Evolutionary conservation across 2,329 filamentous ascomycete genomes (phyloP), one percentile per base, ranked within the genome.

Genomic region (Sphaceloma murrayae): DNA sequence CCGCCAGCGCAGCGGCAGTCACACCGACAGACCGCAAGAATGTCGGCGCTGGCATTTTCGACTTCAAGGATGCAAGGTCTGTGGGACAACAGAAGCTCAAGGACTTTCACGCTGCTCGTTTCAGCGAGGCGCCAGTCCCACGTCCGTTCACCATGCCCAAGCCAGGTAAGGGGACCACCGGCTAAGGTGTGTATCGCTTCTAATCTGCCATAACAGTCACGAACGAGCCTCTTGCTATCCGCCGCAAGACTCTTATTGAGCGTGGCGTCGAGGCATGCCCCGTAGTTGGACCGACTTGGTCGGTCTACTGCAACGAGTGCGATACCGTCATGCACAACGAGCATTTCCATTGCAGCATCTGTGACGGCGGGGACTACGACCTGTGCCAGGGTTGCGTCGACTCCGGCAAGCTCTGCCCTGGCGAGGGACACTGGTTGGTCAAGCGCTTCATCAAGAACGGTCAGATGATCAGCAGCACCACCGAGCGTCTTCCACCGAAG

Each of bases 331-430:
- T 95, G 56, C 75, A 81, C 19, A 79, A 86, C 54, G 75, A 78
- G 42, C 89, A 98, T 65, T 98, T 85, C 64, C 91, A 98, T 67
- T 98, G 93, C 70, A 84, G 84, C 52, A 85, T 83, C 47, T 98
- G 91, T 60, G 86, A 96, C 52, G 77, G 82, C 46, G 91, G 89
- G 30, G 91, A 98, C 62, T 98, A 88, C 57, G 91, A 98, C 58
- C 75, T 98, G 21, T 98, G 93, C 70, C 74, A 79, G 51, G 63
- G 69, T 4, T 98, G 91, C 57, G 77, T 95, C 36, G 74, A 79
- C 39, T 67, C 72, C 31, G 88, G 88, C 51, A 72, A 82, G 47
- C 75, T 83, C 30, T 98, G 93, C 68, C 75, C 79, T 50, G 80
- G 80, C 46, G 74, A 80, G 21, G 75, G 78, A 51, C 91, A 98